Conservation (phyloP, 208 protist species). For the Leishmania tropica region DNA sequence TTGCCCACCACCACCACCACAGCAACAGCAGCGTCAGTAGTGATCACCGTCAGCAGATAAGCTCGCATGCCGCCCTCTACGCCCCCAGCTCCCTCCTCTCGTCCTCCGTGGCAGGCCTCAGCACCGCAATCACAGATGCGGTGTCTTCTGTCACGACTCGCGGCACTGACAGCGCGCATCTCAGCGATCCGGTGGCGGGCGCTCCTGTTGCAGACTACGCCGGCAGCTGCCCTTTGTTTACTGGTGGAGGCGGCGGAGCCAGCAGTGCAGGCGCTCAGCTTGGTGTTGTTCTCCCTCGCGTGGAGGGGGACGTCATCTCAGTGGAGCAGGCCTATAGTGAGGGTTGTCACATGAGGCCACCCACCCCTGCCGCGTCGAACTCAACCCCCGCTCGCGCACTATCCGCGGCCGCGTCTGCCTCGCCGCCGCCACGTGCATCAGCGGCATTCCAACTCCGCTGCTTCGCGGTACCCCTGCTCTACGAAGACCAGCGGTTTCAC, state of each 20-base stretch:
- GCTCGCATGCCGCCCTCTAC: slow-evolving; percentile 8
- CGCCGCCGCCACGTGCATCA: not conserved
- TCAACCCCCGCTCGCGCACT: not conserved
- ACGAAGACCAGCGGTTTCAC: slow-evolving; percentile 73
- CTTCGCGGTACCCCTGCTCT: slow-evolving; percentile 67
- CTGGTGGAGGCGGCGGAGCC: not conserved
- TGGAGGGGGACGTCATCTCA: slow-evolving; percentile 66
- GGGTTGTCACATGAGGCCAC: not conserved
- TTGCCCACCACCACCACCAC: not conserved
- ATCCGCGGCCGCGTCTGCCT: not conserved
- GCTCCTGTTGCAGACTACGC: not conserved
- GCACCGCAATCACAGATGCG: slow-evolving; percentile 10
- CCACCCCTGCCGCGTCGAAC: not conserved
- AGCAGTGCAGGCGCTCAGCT: slow-evolving; percentile 25
- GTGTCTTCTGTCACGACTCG: slow-evolving; percentile 18
- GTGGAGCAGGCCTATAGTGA: slow-evolving; percentile 38
- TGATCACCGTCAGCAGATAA: not conserved
- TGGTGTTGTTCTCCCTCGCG: slow-evolving; percentile 65
- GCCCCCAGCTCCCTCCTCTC: slow-evolving; percentile 13
- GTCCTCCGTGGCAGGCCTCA: slow-evolving; percentile 15
- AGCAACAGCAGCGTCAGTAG: not conserved
- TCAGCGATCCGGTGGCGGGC: not conserved
- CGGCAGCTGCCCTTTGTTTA: not conserved
- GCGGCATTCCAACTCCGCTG: slow-evolving; percentile 43
- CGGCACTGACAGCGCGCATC: not conserved